A percentile compares a stretch with the other conserved stretches of the same genome.
phyloP scores from a whole-genome alignment of 192 early-diverging fungal species.

The Diversispora epigaea region DNA sequence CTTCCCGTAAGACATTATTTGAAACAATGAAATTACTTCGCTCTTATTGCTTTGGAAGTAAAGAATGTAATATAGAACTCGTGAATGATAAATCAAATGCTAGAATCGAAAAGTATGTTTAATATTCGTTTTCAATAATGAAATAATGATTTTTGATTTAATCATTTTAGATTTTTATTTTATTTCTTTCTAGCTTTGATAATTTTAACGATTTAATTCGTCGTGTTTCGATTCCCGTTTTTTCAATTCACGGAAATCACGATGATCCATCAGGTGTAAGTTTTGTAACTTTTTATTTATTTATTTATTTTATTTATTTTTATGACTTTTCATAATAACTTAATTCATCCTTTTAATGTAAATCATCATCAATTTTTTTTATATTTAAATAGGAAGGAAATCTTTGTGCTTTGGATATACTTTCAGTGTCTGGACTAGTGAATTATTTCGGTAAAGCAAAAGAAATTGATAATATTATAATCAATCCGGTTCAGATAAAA shows the following conservation, averaged over 20 bases:
- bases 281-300: background rate
- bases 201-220: constrained; percentile 74
- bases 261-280: constrained; percentile 84
- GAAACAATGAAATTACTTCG: constrained; percentile 70
- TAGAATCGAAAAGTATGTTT: background rate
- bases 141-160: too few species aligned
- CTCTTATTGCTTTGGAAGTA: constrained; percentile 65
- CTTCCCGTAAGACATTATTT: constrained; percentile 75
- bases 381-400: constrained; percentile 59
- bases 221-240: constrained; percentile 81
- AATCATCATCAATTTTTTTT: too few species aligned
- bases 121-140: background rate
- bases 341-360: background rate
- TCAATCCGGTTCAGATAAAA: constrained; percentile 78
- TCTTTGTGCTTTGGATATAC: constrained; percentile 79
- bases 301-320: background rate
- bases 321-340: background rate
- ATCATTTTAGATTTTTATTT: background rate
- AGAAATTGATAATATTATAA: constrained; percentile 70
- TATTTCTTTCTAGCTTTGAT: background rate
- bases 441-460: constrained; percentile 90
- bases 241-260: constrained; percentile 97
- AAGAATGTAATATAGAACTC: constrained; percentile 66
- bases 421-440: constrained; percentile 75
- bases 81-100: constrained; percentile 68